Evolutionary conservation across 345 rosid species (phyloP), one percentile per base, ranked within the genome.

Genomic region (Cardiospermum halicacabum): DNA sequence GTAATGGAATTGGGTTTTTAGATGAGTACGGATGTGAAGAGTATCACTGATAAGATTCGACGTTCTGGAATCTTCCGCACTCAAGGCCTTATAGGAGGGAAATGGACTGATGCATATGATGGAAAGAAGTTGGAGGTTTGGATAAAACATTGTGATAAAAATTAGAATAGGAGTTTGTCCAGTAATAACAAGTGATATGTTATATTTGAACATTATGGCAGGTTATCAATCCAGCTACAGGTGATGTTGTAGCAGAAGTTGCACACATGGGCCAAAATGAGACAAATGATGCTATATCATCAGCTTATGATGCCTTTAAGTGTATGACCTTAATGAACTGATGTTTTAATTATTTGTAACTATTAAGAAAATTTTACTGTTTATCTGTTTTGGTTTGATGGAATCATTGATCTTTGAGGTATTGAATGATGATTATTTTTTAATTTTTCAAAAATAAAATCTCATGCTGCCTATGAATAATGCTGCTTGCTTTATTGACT

Each of bases 201-300:
- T 34, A 32, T 34, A 11, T 34, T 11, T 34, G 6, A 27, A 53
- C 69, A 34, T 32, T 49, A 21, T n/a, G 60, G 47, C 82, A 94
- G 99, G 96, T 94, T 70, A 61, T 67, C 70, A 91, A 94, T 78
- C 97, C 97, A 7, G 92, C 97, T 21, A 94, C 89, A 0, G 96
- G 99, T 58, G 85, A 89, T 66, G 79, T 80, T 66, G 53, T 94
- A 39, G 87, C 88, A 18, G 82, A 85, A 56, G 92, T 91, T 54
- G 72, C 96, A 55, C 76, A 82, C 80, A 94, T 91, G 99, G 96
- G 99, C 31, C 60, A 64, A 30, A 84, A 64, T 58, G 99, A 94
- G 78, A 87, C 99, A 36, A 76, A 85, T 57, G 90, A 89, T 78
- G 99, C 97, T 22, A 84, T 94, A 79, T 81, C 89, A 60, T 84